Conservation (phyloP, 2,329 filamentous ascomycete genomes). For the Colletotrichum endophyticum region DNA sequence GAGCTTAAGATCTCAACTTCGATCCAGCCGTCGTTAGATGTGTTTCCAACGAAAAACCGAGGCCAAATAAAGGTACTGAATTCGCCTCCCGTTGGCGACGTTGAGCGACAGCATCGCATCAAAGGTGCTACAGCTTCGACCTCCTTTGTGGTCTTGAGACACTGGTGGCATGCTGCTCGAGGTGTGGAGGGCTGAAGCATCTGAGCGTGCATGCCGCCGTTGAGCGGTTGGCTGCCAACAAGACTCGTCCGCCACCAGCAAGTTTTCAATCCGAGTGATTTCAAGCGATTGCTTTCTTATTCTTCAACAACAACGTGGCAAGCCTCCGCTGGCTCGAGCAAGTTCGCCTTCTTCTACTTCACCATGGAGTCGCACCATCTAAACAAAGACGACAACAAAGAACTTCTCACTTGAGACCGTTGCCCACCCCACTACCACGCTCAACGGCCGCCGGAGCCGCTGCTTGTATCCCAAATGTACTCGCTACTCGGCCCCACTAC, state of each 20-base stretch:
- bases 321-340: neutral
- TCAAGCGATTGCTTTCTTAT: neutral
- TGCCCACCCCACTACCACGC: neutral
- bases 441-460: neutral
- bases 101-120: neutral
- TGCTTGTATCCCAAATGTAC: neutral
- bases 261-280: neutral
- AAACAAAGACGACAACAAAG: constrained; percentile 3
- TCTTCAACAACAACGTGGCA: neutral
- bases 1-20: neutral
- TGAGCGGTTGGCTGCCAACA: neutral
- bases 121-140: neutral
- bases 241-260: neutral
- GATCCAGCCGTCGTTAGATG: neutral
- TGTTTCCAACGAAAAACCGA: neutral
- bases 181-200: neutral
- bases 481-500: neutral
- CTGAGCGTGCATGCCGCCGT: neutral
- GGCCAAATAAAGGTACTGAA: neutral
- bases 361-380: neutral
- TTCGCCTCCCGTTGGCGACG: neutral
- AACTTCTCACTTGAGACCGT: neutral
- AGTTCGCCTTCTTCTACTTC: neutral
- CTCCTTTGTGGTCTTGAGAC: neutral
- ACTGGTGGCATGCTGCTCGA: neutral